Base-by-base conservation (phyloP, 78 protist genomes). In the Chrysochromulina tobinii region DNA sequence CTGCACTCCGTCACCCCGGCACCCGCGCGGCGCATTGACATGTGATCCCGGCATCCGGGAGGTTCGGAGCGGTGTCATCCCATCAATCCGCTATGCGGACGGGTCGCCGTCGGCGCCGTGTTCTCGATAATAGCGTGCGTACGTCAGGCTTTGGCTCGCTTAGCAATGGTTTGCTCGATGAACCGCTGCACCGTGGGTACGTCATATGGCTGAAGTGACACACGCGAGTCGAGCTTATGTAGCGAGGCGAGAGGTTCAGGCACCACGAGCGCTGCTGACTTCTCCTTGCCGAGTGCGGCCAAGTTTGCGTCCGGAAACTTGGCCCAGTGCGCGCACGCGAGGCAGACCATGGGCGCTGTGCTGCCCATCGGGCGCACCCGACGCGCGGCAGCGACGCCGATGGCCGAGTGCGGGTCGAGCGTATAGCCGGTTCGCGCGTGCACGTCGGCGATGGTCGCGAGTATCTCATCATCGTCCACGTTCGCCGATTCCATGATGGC, bases 341-440 rank as follows among this genome's bases (percentile, higher is more conserved):
- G 79, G 54, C 53, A 15, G 2, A 87, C 90, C 90, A 87, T 87
- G 64, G 66, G 59, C 81, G 6, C 54, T 8, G 7, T 73, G 21
- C 21, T 12, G 48, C 6, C 23, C n/a, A 51, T 9, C 12, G 79
- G 25, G 79, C 14, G 7, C 9, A 68, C 77, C 23, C 11, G 21
- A 12, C 58, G 61, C 15, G 90, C 90, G 17, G 58, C 90, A 20
- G 90, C 90, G n/a, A 87, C 90, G 61, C 64, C 90, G 17, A 87
- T 87, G 61, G 90, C 90, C 20, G 90, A 87, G 79, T 87, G 90
- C 51, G 90, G 90, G 79, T 87, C 90, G 77, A 87, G 90, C 15
- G 72, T 66, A 12, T 66, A 66, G 38, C 90, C 90, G 12, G 21
- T 14, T 1, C 27, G 27, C 81, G 27, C 8, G 50, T 87, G 79